Evolutionary conservation across 23 red algal species (phyloP), one percentile per base, ranked within the genome.

Genomic region (Gracilaria domingensis): DNA sequence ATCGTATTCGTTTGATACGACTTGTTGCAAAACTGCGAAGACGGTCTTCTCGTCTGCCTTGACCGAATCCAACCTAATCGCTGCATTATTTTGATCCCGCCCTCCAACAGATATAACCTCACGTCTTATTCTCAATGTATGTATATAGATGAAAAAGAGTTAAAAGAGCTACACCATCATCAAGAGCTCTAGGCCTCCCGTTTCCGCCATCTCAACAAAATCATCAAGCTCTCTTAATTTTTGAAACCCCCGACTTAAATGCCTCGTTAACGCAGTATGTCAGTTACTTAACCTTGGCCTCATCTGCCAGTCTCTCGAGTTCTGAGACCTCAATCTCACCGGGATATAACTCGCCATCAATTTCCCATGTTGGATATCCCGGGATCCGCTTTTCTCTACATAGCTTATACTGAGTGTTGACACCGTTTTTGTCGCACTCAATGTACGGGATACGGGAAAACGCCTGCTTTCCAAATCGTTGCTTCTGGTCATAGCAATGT

Each of bases 291-390:
- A 21, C 69, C 14, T 57, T 60, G 42, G 65, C 34, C 39, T 90
- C 90, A 57, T 93, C 90, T 26, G 82, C 81, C 14, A 98, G 77
- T 60, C 75, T 85, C 53, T 91, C 91, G 4, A 99, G 91, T 54
- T 96, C 97, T 8, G 82, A 83, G 7, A 99, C 16, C 49, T 85
- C 87, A 48, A 91, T 79, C 76, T 99, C 94, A 20, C 97, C 97
- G 2, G 95, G 95, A 56, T 91, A 99, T 35, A 99, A 62, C 55
- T 94, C 91, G 25, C 97, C 97, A 34, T 81, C 78, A 24, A 99
- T 94, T 81, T 99, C 97, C 97, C 97, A 99, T 7, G 97, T 96
- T 11, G 97, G 97, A 76, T 99, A 99, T 50, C 97, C 97, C 3
- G 97, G 94, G 38, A 99, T 91, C 29, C 95, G 79, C 48, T 93